These are phyloP conservation scores for Breviolum minutum DNA, from an alignment of 73 alveolate genomes.

Conservation along the genomic window DNA sequence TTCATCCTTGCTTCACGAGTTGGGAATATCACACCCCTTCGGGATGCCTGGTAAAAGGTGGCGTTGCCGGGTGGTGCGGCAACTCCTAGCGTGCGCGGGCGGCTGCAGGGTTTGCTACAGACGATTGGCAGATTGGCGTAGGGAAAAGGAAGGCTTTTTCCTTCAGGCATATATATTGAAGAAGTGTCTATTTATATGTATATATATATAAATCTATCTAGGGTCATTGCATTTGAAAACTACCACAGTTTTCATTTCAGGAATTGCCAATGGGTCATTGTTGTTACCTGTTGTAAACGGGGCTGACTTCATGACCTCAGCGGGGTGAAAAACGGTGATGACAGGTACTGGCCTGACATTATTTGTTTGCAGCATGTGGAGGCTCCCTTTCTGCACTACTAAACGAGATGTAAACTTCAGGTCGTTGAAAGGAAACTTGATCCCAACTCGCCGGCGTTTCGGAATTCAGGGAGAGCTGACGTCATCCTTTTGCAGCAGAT, in stretches of 20 bases:
- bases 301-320: not conserved
- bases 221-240: not conserved
- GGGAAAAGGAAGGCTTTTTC: no score
- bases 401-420: no score
- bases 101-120: not conserved
- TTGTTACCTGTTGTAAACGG: no score
- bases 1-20: no score
- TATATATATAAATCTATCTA: no score
- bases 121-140: no score
- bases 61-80: slow-evolving; percentile 53
- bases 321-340: not conserved
- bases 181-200: not conserved
- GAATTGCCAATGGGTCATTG: not conserved
- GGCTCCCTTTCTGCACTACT: not conserved
- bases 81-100: slow-evolving; percentile 45
- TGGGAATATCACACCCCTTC: no score
- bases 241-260: not conserved
- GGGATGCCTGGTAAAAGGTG: slow-evolving; percentile 1
- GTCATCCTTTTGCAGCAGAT: not conserved
- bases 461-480: slow-evolving; percentile 25
- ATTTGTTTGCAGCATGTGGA: slow-evolving; percentile 62
- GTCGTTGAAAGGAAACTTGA: no score
- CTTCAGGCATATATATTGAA: no score
- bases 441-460: no score
- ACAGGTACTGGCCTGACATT: slow-evolving; percentile 73